Base-by-base conservation (phyloP, 345 rosid genomes). In the Eucalyptus regnans region DNA sequence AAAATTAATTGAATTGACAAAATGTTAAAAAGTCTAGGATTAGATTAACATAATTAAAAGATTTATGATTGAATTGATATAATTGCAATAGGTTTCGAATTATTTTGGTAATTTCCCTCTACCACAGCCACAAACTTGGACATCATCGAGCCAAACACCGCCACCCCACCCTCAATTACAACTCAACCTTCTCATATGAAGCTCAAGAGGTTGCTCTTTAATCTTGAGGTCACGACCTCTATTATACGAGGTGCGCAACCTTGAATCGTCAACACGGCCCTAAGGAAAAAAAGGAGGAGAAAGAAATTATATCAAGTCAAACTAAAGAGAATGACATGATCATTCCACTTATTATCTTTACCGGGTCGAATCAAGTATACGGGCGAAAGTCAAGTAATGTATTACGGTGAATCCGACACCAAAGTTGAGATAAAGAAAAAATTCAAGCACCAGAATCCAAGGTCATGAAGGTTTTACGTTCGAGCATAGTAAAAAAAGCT, bases 341-440 rank as follows among this genome's bases (percentile, higher is more conserved):
- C 1, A 43, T 18, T 33, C 1, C 13, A 9, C 7, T 9, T 22
- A 16, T 33, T 17, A 9, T 22, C 7, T 9, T 37, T 68, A 68
- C 1, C 0, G 1, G 4, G 27, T 71, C 2, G 2, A 33, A 33
- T 33, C 4, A 9, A 4, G 1, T 22, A 9, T 71, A 3, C 0
- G 8, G 3, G 15, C 8, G 15, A 71, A 37, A 37, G 0, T 37
- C 81, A 9, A 22, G 0, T 0, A 22, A 5, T 5, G 0, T 5
- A 18, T 33, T 9, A 7, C 4, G 0, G 12, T 37, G 11, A 64
- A 64, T 14, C 0, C 0, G 1, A 15, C 20, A 7, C 1, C 0
- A 15, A 64, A 17, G 25, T 52, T 3, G 25, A 18, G 58, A 52
- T 52, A 18, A 18, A 52, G 56, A 52, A 52, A 51, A 7, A 52